Base-by-base conservation (phyloP, 345 rosid species). In the Melaleuca quinquenervia region DNA sequence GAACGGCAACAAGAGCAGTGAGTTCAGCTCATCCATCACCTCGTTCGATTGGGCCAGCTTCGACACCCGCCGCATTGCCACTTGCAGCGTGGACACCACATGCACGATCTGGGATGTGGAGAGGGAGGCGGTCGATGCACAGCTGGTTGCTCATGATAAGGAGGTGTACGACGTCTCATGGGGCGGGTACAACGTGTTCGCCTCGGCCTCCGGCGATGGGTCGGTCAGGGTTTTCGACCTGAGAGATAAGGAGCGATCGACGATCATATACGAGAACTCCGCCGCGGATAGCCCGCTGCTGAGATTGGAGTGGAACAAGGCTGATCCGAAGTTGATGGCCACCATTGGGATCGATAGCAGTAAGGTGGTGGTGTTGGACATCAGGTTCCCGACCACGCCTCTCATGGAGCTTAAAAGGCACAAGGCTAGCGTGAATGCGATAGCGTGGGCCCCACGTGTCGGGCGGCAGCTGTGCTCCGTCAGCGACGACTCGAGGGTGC, bases 21-120 rank as follows among this genome's bases (percentile, higher is more conserved):
- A 91, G 21, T 93, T 92, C 86, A 92, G 84, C 82, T 91, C 92
- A 1, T 89, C 94, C 9, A 87, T 94, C 55, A 92, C 94, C 1
- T 94, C 96, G 16, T 92, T 94, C 70, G 96, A 92, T n/a, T 94
- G 94, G 94, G 92, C 96, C 2, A 88, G 86, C 21, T 92, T 92
- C 11, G 94, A 94, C 70, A 44, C 87, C 3, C 80, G 88, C 4
- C 93, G 91, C 3, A 87, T 94, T 11, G 95, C 90, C 20, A 85
- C 91, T 1, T 87, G 91, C 16, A 92, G 93, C 60, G 91, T 90
- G 5, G 94, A 93, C 87, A 90, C 90, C 16, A 94, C 95, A 0
- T 93, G 94, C 84, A 87, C 90, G 9, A 75, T 94, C 6, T 94
- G 96, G 96, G 94, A 94, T 54, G 83, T 92, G 11, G 94, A 92